Conservation (phyloP, 495 filamentous ascomycete species). For the Hyaloscypha bicolor region DNA sequence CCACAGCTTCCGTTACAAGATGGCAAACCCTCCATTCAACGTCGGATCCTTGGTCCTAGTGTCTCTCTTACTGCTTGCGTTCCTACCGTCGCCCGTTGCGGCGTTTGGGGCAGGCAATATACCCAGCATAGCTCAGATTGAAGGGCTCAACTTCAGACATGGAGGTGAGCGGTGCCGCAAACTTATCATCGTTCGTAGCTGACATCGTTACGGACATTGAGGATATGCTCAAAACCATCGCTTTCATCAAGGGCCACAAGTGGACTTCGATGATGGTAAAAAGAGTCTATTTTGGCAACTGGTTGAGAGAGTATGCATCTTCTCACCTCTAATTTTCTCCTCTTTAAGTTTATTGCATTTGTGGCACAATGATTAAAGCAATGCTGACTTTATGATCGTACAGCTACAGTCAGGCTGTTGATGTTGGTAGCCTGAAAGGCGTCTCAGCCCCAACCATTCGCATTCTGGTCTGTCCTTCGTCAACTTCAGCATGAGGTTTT, state of each 20-base stretch:
- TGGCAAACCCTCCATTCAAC: slow-evolving; percentile 12
- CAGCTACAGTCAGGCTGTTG: slow-evolving; percentile 66
- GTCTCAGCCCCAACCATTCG: slow-evolving; percentile 90
- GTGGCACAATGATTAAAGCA: not conserved
- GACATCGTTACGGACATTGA: slow-evolving; percentile 63
- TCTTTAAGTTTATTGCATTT: slow-evolving; percentile 55
- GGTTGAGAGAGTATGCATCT: slow-evolving; percentile 70
- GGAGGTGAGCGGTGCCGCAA: slow-evolving; percentile 50
- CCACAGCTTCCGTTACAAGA: slow-evolving; percentile 2
- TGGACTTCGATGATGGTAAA: slow-evolving; percentile 91
- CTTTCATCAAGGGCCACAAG: slow-evolving; percentile 87
- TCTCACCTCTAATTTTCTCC: slow-evolving; percentile 71
- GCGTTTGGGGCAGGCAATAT: slow-evolving; percentile 98
- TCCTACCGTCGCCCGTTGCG: slow-evolving; percentile 63
- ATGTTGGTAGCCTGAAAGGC: slow-evolving; percentile 86
- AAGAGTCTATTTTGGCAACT: slow-evolving; percentile 91
- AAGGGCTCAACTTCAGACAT: slow-evolving; percentile 96
- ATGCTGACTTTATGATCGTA: slow-evolving; percentile 58
- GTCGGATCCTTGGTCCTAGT: slow-evolving; percentile 43
- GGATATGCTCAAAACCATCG: slow-evolving; percentile 87
- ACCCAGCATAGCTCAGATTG: slow-evolving; percentile 88
- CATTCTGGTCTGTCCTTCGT: slow-evolving; percentile 59
- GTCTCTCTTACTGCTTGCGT: slow-evolving; percentile 53
- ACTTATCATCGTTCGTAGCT: not conserved
- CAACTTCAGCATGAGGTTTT: no score